These are phyloP conservation scores for Leucaena leucocephala DNA, from an alignment of 306 rosid species.

Conservation along the genomic window DNA sequence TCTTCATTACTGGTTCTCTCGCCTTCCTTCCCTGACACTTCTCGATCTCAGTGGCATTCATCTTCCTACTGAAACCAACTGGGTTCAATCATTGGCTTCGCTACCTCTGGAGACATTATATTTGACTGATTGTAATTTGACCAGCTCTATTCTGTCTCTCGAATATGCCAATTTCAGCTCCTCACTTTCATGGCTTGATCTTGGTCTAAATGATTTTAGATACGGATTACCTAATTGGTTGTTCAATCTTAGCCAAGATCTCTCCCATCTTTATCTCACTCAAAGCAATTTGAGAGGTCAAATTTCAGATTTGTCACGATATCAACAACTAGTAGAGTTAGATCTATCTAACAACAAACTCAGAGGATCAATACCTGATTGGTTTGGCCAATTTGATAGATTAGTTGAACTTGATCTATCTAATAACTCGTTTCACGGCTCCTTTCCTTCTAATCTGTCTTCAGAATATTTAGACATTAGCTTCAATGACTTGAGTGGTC, in stretches of 20 bases:
- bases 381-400: not conserved
- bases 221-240: not conserved
- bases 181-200: not conserved
- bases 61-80: not conserved
- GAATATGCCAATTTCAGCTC: not conserved
- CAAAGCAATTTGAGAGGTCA: not conserved
- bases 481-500: not conserved
- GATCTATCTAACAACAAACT: not conserved
- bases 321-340: not conserved
- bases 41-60: not conserved
- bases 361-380: not conserved
- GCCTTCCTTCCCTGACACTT: not conserved
- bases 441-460: not conserved
- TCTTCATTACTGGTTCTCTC: not conserved
- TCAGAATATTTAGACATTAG: not conserved
- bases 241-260: not conserved
- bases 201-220: not conserved
- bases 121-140: not conserved
- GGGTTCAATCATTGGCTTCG: not conserved
- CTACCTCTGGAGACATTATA: not conserved
- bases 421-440: not conserved
- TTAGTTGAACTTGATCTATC: not conserved
- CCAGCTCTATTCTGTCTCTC: not conserved
- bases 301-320: not conserved
- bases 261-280: not conserved